Conservation (phyloP, 495 filamentous ascomycete genomes). For the Penicillium waksmanii region DNA sequence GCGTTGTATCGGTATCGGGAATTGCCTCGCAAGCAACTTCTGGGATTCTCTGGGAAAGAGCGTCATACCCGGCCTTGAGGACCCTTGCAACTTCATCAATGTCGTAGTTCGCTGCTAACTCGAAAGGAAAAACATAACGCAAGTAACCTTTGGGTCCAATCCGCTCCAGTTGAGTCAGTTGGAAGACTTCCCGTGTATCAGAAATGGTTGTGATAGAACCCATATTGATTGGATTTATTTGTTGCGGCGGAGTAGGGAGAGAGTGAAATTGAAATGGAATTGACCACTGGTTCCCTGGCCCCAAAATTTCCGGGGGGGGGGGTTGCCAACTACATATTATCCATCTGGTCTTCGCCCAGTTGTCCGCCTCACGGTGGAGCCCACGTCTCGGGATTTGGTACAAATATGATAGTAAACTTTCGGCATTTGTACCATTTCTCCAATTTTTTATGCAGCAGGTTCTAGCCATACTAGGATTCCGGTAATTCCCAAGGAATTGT, state of each 20-base stretch:
- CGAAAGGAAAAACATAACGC: slow-evolving; percentile 36
- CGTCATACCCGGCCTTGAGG: slow-evolving; percentile 32
- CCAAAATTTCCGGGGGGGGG: neutral
- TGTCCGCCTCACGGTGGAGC: neutral
- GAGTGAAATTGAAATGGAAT: neutral
- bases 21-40: slow-evolving; percentile 36
- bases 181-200: slow-evolving; percentile 11
- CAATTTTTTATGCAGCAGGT: no score
- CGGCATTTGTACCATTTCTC: no score
- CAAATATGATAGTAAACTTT: no score
- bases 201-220: slow-evolving; percentile 10
- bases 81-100: slow-evolving; percentile 27
- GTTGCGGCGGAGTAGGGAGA: neutral
- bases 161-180: slow-evolving; percentile 36
- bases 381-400: neutral
- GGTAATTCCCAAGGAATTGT: neutral
- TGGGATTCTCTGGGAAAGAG: slow-evolving; percentile 29
- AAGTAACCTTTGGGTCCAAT: slow-evolving; percentile 42
- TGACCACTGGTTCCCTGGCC: neutral
- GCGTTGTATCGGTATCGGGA: slow-evolving; percentile 28
- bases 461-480: neutral
- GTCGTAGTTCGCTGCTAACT: slow-evolving; percentile 28
- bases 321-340: neutral
- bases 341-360: neutral
- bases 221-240: slow-evolving; percentile 7